phyloP scores from a whole-genome alignment of 495 filamentous ascomycete species.

The Hyphodiscus hymeniophilus region DNA sequence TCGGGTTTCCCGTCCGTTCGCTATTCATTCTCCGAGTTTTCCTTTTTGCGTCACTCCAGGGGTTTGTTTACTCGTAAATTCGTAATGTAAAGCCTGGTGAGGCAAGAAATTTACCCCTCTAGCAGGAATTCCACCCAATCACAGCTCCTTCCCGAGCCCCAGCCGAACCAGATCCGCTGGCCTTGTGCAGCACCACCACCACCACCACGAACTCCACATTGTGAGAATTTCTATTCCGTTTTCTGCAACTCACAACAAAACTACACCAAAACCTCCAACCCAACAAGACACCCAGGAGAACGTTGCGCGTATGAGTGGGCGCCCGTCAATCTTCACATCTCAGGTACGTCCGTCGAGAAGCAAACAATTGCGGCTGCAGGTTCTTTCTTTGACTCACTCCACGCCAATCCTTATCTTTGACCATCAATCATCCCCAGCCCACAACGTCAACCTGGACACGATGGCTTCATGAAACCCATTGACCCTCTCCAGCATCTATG shows the following conservation, averaged over 20 bases:
- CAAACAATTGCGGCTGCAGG: constrained; percentile 7
- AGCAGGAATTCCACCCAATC: neutral
- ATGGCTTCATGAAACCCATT: constrained; percentile 4
- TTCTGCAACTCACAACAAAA: no score
- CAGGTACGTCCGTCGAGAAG: constrained; percentile 55
- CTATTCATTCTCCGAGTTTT: neutral
- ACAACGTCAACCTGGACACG: constrained; percentile 7
- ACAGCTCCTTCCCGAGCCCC: neutral
- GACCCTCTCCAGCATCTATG: neutral
- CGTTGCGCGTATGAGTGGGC: constrained; percentile 82
- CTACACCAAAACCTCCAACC: no score
- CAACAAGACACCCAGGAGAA: constrained; percentile 1
- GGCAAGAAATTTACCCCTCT: neutral
- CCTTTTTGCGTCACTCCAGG: neutral
- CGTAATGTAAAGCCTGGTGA: no score
- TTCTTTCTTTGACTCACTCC: constrained; percentile 14
- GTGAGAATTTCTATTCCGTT: no score
- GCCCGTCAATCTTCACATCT: constrained; percentile 89
- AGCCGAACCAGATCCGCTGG: neutral
- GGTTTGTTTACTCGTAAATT: neutral
- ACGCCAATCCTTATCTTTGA: constrained; percentile 1
- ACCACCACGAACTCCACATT: no score
- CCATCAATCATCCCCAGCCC: constrained; percentile 15
- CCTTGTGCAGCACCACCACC: no score
- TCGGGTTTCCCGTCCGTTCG: neutral